These are phyloP conservation scores for Symbiotaphrina buchneri DNA, from an alignment of 495 filamentous ascomycete genomes.

Conservation along the genomic window DNA sequence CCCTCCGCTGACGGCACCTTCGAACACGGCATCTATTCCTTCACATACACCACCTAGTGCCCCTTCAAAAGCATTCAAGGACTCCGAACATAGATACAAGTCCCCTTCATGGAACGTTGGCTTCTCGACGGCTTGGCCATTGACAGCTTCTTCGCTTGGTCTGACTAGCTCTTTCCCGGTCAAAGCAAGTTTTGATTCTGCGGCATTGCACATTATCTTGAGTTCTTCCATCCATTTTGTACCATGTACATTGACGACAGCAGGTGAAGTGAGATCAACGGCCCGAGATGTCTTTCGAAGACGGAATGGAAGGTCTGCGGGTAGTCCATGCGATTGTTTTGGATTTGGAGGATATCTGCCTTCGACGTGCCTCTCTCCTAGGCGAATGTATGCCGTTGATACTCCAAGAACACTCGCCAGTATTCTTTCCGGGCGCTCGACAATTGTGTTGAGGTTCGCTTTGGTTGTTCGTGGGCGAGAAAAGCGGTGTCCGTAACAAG, in stretches of 20 bases:
- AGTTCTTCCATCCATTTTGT: conserved; percentile 80
- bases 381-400: conserved; percentile 66
- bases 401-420: conserved; percentile 65
- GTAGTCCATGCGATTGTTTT: conserved; percentile 18
- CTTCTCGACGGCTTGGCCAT: conserved; percentile 17
- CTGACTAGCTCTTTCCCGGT: conserved; percentile 57
- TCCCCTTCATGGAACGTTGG: conserved; percentile 56
- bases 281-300: conserved; percentile 51
- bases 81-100: conserved; percentile 72
- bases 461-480: conserved; percentile 56
- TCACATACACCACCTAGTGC: conserved; percentile 79
- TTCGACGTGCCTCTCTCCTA: conserved; percentile 60
- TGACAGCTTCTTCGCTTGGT: conserved; percentile 23
- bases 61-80: conserved; percentile 69
- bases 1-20: conserved; percentile 14
- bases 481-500: conserved; percentile 81
- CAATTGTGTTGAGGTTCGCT: conserved; percentile 43
- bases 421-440: conserved; percentile 82
- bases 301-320: conserved; percentile 50
- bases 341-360: conserved; percentile 44
- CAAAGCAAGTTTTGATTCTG: conserved; percentile 46
- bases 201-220: conserved; percentile 56
- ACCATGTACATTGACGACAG: conserved; percentile 69
- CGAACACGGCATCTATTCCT: conserved; percentile 69
- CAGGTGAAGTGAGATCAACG: conserved; percentile 37